Percentiles rank a stretch among this genome's conserved stretches.
Conservation (phyloP, 192 early-diverging fungal genomes). For the Obelidium mucronatum region DNA sequence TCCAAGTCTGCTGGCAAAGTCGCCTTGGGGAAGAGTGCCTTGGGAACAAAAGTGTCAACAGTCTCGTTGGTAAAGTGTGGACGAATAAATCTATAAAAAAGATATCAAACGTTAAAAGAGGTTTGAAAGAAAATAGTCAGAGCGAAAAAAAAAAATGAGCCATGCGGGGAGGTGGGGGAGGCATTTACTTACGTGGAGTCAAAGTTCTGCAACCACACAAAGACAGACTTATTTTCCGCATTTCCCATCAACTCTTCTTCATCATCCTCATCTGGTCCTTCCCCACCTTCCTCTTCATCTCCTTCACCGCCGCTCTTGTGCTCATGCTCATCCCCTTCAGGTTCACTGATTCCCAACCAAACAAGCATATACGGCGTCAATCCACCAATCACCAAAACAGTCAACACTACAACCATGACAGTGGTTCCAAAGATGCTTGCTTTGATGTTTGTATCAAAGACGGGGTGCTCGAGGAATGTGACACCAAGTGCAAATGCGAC, state of each 20-base stretch:
- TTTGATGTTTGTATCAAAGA: constrained; percentile 56
- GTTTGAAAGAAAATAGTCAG: background rate
- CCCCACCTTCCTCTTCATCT: constrained; percentile 29
- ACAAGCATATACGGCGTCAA: constrained; percentile 65
- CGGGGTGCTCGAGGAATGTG: constrained; percentile 61
- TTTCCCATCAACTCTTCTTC: constrained; percentile 29
- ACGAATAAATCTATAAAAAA: constrained; percentile 51
- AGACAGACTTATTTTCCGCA: constrained; percentile 48
- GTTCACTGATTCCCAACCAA: constrained; percentile 52
- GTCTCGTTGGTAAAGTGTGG: constrained; percentile 50
- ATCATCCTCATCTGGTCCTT: constrained; percentile 40
- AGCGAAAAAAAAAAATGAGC: background rate
- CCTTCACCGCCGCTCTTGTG: constrained; percentile 9
- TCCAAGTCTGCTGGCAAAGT: constrained; percentile 28
- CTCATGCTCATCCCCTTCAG: constrained; percentile 17
- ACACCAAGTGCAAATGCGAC: constrained; percentile 69
- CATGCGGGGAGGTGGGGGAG: background rate
- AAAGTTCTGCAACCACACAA: constrained; percentile 55
- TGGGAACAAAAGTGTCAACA: constrained; percentile 39
- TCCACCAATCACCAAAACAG: constrained; percentile 64
- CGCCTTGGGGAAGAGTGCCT: constrained; percentile 34
- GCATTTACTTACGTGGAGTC: constrained; percentile 56
- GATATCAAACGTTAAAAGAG: too few relatives aligned
- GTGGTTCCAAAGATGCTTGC: constrained; percentile 67
- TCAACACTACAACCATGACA: constrained; percentile 64